Conservation (phyloP, 345 rosid species). For the Diplotaxis tenuifolia region DNA sequence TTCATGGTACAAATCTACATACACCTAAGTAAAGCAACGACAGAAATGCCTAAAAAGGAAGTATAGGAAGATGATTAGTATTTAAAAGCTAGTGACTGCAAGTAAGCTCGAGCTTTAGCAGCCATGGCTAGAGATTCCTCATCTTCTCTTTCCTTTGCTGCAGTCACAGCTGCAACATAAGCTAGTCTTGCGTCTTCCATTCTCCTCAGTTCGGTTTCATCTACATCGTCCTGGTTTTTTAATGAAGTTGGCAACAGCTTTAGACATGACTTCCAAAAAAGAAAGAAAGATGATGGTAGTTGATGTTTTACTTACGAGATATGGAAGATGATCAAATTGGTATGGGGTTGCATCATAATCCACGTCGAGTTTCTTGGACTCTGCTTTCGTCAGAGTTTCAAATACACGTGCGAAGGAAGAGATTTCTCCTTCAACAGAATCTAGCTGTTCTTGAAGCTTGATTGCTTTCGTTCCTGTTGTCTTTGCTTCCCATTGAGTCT, state of each 20-base stretch:
- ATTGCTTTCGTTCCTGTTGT: conserved; percentile 56
- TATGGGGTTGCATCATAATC: conserved; percentile 64
- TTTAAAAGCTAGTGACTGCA: conserved; percentile 64
- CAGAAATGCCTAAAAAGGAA: conserved; percentile 8
- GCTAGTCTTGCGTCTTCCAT: conserved; percentile 86
- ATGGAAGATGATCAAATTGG: conserved; percentile 51
- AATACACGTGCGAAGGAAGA: conserved; percentile 54
- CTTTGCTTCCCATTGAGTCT: conserved; percentile 90
- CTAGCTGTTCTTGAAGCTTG: conserved; percentile 75
- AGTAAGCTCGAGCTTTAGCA: conserved; percentile 56
- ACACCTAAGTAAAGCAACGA: conserved; percentile 11
- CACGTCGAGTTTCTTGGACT: conserved; percentile 34
- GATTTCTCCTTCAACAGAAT: conserved; percentile 62
- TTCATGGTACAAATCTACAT: conserved; percentile 33
- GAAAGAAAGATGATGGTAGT: neutral
- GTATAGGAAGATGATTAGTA: conserved; percentile 16
- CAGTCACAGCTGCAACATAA: conserved; percentile 63
- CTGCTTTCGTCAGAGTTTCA: conserved; percentile 54
- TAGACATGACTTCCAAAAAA: conserved; percentile 2
- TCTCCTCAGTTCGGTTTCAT: conserved; percentile 35
- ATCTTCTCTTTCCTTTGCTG: conserved; percentile 72
- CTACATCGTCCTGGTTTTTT: conserved; percentile 51
- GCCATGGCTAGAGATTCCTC: conserved; percentile 83
- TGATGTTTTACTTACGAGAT: conserved; percentile 50
- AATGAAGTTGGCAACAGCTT: neutral